Evolutionary conservation across 306 rosid species (phyloP), one percentile per base, ranked within the genome.

Genomic region (Vigna radiata): DNA sequence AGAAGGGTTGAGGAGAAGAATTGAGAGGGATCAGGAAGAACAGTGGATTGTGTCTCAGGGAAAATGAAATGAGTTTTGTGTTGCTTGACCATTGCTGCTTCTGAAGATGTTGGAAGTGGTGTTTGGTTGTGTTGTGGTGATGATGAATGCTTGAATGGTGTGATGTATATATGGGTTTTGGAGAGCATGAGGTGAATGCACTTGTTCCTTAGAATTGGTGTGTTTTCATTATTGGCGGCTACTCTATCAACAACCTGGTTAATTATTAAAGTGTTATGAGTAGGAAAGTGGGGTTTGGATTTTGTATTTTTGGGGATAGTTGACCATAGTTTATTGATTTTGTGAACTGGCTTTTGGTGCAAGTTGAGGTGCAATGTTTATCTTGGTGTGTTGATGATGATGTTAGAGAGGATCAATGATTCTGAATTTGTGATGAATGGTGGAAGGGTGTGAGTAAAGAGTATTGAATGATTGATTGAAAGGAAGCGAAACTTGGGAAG

Each of bases 1-100:
- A 90, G 81, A 39, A 95, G 92, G 48, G 72, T 81, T 27, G 77
- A 86, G 21, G 90, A 78, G 88, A 90, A 91, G 89, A 90, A 89
- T 1, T 43, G 79, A 5, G 97, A 90, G n/a, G 98, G 98, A n/a
- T 92, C 96, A 29, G 98, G 97, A 23, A 95, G 91, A 1, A 90
- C 86, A 27, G 93, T 74, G 75, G 98, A 90, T 0, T 90, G 70
- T 17, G 71, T 56, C 23, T 66, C 70, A 6, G 98, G 97, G 86
- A 95, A 95, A n/a, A 83, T 79, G 39, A 87, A 95, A 18, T 89
- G 81, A 7, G 58, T 33, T n/a, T 36, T 5, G 2, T 52, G n/a
- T 16, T 48, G 54, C 53, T 7, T n/a, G 15, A 73, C 29, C 54
- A 70, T 68, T 27, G 70, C 12, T 37, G 67, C 46, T 31, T 41